These are phyloP conservation scores for Cyathus striatus DNA, from an alignment of 768 basidiomycete genomes.

Conservation along the genomic window DNA sequence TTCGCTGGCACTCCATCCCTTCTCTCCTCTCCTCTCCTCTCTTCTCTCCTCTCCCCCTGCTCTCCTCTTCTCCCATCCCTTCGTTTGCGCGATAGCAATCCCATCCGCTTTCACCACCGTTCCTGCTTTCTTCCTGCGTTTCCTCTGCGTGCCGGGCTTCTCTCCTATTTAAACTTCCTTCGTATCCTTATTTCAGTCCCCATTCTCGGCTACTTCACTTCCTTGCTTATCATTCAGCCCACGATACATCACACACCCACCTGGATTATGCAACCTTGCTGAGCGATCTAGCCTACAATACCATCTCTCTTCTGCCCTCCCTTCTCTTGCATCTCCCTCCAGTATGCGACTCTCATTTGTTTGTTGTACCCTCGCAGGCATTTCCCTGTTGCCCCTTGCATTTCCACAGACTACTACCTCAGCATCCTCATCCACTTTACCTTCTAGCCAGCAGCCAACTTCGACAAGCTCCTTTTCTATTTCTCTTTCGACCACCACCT, in stretches of 20 bases:
- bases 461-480: constrained; percentile 32
- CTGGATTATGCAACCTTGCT: neutral
- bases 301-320: neutral
- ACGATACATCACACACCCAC: neutral
- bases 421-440: constrained; percentile 9
- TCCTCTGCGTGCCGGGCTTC: too few relatives aligned
- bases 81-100: neutral
- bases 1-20: too few relatives aligned
- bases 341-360: neutral
- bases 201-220: neutral
- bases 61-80: neutral
- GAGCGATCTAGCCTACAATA: neutral
- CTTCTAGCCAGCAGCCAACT: constrained; percentile 9
- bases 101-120: neutral
- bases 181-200: neutral
- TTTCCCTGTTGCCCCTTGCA: constrained; percentile 4
- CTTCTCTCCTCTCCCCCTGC: neutral
- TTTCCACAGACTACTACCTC: constrained; percentile 11
- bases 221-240: neutral
- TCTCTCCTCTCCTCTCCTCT: too few relatives aligned
- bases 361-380: constrained; percentile 1
- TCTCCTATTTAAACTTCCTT: neutral
- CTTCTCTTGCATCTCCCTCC: neutral
- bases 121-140: too few relatives aligned
- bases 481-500: constrained; percentile 51